phyloP scores from a whole-genome alignment of 306 rosid species.

The Lathyrus tuberosus region DNA sequence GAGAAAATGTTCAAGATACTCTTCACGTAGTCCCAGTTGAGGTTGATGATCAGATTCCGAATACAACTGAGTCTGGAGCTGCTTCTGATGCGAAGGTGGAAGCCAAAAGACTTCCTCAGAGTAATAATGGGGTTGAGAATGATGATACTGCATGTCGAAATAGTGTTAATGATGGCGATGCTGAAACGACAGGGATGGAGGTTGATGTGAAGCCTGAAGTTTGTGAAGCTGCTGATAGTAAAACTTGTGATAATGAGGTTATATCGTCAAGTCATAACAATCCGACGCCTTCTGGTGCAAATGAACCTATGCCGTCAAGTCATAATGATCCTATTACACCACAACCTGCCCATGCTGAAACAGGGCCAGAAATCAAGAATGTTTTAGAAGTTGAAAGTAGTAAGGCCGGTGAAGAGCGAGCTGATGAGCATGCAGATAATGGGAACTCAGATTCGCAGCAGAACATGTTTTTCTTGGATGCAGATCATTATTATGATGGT shows the following conservation, averaged over 20 bases:
- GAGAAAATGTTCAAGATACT: slow-evolving; percentile 36
- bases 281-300: slow-evolving; percentile 45
- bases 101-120: slow-evolving; percentile 39
- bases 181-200: slow-evolving; percentile 20
- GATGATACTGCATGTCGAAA: slow-evolving; percentile 19
- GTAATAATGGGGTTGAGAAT: slow-evolving; percentile 33
- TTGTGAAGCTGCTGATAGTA: slow-evolving; percentile 45
- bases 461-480: slow-evolving; percentile 57
- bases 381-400: slow-evolving; percentile 44
- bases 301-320: slow-evolving; percentile 37
- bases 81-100: slow-evolving; percentile 44
- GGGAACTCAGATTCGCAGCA: slow-evolving; percentile 58
- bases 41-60: slow-evolving; percentile 37
- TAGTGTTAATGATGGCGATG: slow-evolving; percentile 36
- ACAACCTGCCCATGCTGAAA: slow-evolving; percentile 46
- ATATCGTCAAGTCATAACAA: slow-evolving; percentile 40
- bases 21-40: slow-evolving; percentile 43
- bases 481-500: slow-evolving; percentile 65
- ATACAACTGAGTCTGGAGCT: slow-evolving; percentile 38
- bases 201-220: slow-evolving; percentile 55
- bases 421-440: slow-evolving; percentile 52
- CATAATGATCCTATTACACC: slow-evolving; percentile 44
- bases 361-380: slow-evolving; percentile 43
- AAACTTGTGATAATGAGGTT: slow-evolving; percentile 32
- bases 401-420: slow-evolving; percentile 53